Evolutionary conservation across 176 grass and related monocot genomes (phyloP).

Genomic region (maize (Zea mays)): DNA sequence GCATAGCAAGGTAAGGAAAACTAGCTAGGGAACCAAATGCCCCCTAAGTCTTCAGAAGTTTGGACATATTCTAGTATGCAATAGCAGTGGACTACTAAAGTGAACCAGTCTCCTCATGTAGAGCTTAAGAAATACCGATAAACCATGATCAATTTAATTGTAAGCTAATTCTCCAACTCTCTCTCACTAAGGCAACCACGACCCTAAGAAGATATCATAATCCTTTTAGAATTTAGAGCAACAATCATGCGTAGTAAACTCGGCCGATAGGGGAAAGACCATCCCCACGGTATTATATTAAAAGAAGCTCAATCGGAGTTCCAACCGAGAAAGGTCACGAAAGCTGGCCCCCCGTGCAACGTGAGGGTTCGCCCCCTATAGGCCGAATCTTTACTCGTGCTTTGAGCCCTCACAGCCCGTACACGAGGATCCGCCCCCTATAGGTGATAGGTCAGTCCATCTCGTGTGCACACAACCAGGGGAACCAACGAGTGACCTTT

Average conservation of each 20-base stretch:
- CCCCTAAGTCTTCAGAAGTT: background rate
- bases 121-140: constrained; percentile 8
- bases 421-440: too few relatives aligned
- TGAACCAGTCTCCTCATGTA: constrained; percentile 10
- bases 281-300: too few relatives aligned
- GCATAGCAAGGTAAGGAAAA: background rate
- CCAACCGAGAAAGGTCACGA: too few relatives aligned
- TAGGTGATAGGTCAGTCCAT: too few relatives aligned
- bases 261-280: too few relatives aligned
- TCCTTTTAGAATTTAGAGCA: constrained; percentile 4
- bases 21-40: background rate
- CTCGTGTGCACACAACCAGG: too few relatives aligned
- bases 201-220: background rate
- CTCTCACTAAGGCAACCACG: background rate
- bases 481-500: too few relatives aligned
- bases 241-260: constrained; percentile 13
- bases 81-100: constrained; percentile 1
- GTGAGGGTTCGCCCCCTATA: too few relatives aligned
- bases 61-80: background rate
- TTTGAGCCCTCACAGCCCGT: too few relatives aligned
- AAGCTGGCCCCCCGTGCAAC: too few relatives aligned
- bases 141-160: background rate
- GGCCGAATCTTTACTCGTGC: too few relatives aligned
- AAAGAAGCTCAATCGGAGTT: too few relatives aligned
- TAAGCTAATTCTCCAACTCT: constrained; percentile 6